A percentile compares a stretch with the other conserved stretches of the same genome.
These are phyloP conservation scores for Curvularia verruculosa DNA, from an alignment of 2,329 filamentous ascomycete species.

Conservation along the genomic window DNA sequence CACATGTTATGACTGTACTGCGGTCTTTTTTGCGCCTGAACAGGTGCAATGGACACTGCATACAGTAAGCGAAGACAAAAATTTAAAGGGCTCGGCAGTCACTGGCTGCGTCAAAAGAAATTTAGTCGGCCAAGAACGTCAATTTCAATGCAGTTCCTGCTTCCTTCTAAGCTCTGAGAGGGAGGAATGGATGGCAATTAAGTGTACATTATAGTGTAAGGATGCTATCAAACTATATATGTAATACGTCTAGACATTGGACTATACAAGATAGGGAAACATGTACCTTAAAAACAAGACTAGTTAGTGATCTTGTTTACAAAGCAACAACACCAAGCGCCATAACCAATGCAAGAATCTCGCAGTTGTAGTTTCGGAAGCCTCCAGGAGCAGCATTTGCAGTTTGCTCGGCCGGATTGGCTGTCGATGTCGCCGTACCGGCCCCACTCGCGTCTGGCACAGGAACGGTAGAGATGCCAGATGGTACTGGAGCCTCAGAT, in stretches of 20 bases:
- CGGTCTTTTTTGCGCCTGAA: too few species aligned
- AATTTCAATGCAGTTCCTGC: background rate
- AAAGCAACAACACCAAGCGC: slow-evolving; percentile 8
- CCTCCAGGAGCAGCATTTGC: slow-evolving; percentile 17
- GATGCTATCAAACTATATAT: background rate
- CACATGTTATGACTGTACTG: too few species aligned
- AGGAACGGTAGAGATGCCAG: slow-evolving; percentile 7
- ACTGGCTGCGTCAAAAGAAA: background rate
- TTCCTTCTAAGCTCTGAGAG: background rate
- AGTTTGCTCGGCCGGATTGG: slow-evolving; percentile 18
- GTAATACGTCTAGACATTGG: background rate
- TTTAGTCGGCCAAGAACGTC: background rate
- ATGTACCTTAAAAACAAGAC: background rate
- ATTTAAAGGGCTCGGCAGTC: background rate
- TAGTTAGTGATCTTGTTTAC: slow-evolving; percentile 3
- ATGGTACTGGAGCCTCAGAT: background rate
- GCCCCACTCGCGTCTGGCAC: slow-evolving; percentile 6
- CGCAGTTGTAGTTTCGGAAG: background rate
- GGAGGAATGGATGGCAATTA: background rate
- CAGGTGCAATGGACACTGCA: background rate
- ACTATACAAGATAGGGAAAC: background rate
- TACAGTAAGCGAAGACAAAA: background rate
- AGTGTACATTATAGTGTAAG: background rate
- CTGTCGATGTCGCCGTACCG: slow-evolving; percentile 9
- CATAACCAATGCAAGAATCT: background rate